phyloP scores from a whole-genome alignment of 2,329 filamentous ascomycete species.

The Neoascochyta sp. region DNA sequence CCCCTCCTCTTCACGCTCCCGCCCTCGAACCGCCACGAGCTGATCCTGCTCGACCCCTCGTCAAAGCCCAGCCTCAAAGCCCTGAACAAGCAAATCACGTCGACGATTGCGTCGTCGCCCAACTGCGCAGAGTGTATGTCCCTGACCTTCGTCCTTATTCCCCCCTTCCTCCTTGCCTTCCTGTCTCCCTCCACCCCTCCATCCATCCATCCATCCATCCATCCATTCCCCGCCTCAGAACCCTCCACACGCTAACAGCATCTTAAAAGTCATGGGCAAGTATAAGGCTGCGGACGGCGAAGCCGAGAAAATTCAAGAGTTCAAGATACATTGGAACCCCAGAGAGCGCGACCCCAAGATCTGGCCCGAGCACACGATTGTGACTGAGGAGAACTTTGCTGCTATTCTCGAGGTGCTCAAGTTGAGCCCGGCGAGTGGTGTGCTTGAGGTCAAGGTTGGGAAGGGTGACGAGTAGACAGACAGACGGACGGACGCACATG shows the following conservation, averaged over 20 bases:
- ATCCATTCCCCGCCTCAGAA: not conserved
- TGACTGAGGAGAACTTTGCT: slow-evolving; percentile 30
- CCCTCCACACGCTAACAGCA: not conserved
- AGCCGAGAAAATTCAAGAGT: slow-evolving; percentile 29
- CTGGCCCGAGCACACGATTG: slow-evolving; percentile 34
- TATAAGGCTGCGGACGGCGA: slow-evolving; percentile 23
- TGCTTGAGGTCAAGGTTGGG: slow-evolving; percentile 33
- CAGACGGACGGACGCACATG: too few relatives aligned
- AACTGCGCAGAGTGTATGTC: slow-evolving; percentile 28
- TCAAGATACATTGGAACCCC: slow-evolving; percentile 31
- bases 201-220: too few relatives aligned
- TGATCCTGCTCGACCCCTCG: slow-evolving; percentile 25
- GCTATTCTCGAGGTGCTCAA: slow-evolving; percentile 30
- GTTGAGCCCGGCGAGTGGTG: slow-evolving; percentile 22
- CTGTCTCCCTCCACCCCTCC: too few relatives aligned
- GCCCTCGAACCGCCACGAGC: slow-evolving; percentile 32
- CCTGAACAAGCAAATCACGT: slow-evolving; percentile 31
- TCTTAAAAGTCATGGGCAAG: slow-evolving; percentile 26
- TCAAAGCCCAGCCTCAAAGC: slow-evolving; percentile 24
- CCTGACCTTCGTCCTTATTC: too few relatives aligned
- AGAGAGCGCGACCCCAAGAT: slow-evolving; percentile 26
- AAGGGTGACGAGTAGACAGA: too few relatives aligned
- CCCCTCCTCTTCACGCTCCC: slow-evolving; percentile 36
- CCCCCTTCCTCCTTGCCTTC: not conserved
- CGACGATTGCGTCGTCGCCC: slow-evolving; percentile 18